Conservation (phyloP, 129 eudicot genomes). For the Flaveria bidentis region DNA sequence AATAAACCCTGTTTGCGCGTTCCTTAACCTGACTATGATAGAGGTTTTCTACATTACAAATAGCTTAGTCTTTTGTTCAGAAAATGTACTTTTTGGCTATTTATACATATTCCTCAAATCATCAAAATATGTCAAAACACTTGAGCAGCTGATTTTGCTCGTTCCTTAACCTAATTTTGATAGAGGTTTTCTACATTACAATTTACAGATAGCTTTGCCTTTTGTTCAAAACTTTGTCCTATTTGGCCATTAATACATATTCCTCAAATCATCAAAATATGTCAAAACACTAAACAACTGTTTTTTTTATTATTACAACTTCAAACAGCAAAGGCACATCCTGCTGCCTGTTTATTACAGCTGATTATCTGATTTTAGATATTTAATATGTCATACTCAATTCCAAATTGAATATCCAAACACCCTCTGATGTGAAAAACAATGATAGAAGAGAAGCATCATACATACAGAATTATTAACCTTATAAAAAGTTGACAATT, state of each 20-base stretch:
- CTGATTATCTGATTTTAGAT: not conserved
- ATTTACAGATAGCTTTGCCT: not conserved
- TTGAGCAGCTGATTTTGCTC: not conserved
- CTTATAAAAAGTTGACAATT: not conserved
- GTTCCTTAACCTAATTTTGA: not conserved
- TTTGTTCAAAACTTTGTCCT: not conserved
- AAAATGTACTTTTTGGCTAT: not conserved
- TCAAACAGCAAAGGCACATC: not conserved
- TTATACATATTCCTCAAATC: not conserved
- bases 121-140: not conserved
- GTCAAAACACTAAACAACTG: not conserved
- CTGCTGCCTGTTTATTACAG: not conserved
- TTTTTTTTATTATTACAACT: not conserved
- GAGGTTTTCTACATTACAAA: not conserved
- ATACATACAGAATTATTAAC: not conserved
- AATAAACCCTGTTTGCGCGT: not conserved
- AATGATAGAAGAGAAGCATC: not conserved
- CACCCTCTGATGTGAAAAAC: not conserved
- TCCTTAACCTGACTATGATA: not conserved
- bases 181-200: not conserved
- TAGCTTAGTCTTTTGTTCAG: slow-evolving; percentile 6
- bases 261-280: not conserved
- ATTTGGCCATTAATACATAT: not conserved
- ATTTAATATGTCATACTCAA: not conserved
- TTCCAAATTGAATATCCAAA: not conserved